Base-by-base conservation (phyloP, 2,329 filamentous ascomycete genomes). In the Trichoderma sp. region DNA sequence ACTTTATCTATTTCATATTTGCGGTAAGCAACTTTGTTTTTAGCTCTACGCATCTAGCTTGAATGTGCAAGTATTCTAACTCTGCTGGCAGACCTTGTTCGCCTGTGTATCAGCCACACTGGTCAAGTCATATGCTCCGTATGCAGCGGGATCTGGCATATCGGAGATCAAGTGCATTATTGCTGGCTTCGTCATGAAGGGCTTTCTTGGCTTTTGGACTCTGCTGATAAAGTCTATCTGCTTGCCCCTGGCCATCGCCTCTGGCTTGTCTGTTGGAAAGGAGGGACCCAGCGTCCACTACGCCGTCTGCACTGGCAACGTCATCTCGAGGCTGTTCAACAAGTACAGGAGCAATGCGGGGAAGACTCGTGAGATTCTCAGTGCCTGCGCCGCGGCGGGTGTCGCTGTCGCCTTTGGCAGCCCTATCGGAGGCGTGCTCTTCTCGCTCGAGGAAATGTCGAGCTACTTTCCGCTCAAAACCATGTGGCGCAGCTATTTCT, bases 121-220 rank as follows among this genome's bases (percentile, higher is more conserved):
- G 53, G 96, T 99, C 79, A 96, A 94, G 80, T 90, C 90, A 1
- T 98, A 96, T 81, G 95, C 96, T 5, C 96, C 96, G 0, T 99
- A 99, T 80, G 96, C 96, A 12, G 96, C 96, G 39, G 96, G 96
- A 18, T 97, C 94, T 14, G 96, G 96, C 53, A 99, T 99, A 72
- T 98, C 94, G 14, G 96, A 99, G 84, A 99, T 99, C 86, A 99
- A 99, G 82, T 97, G 94, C 82, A 98, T 99, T 79, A 97, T 99
- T 79, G 96, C 95, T 5, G 96, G 96, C 3, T 99, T 99, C 80
- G 93, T 98, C 64, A 99, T 99, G 96, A 98, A 98, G 82, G 96
- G 95, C 0, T 99, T 99, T 78, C 87, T 99, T 18, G 94, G 95
- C 24, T 91, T 92, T 77, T 94, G 94, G 89, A 98, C 96, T 6